Base-by-base conservation (phyloP, 495 filamentous ascomycete genomes). In the Annulohypoxylon bovei region DNA sequence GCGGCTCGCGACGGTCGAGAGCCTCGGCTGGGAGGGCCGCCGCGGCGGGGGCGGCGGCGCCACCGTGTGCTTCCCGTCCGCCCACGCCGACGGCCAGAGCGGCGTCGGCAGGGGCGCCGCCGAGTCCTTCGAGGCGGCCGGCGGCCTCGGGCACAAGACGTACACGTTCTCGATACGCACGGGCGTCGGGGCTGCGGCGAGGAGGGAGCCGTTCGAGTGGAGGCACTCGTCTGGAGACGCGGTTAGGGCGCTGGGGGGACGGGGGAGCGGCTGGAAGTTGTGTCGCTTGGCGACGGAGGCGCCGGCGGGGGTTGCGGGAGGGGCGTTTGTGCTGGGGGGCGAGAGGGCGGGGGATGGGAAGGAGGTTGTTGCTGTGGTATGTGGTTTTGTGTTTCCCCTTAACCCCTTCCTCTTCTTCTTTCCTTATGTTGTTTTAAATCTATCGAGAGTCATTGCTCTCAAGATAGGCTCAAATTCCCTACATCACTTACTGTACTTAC, bases 131-230 rank as follows among this genome's bases (percentile, higher is more conserved):
- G 44, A 62, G 22, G 33, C 62, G 5, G 50, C 39, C 6, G 63
- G 42, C 14, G 39, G 65, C 14, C 30, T 68, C 14, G 12, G 20
- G 2, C 25, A 12, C 27, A 6, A 8, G 14, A n/a, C 50, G 4
- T 67, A 60, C 30, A 32, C 32, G 52, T 79, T 79, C 70, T 23
- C 39, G 55, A 64, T 77, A 28, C 70, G 72, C 57, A 40, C 63
- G 7, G 59, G 59, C 9, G 47, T 42, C 32, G 20, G 53, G 39
- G 6, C 61, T 8, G n/a, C 7, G 56, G 37, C 61, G 47, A 18
- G 23, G 27, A 53, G 49, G 49, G 76, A 78, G 59, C 9, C 44
- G 20, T 79, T 79, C 64, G 75, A 76, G 66, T 79, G 77, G 77
- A 67, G 73, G 1, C 72, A 75, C 59, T 63, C 67, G 55, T 23